Conservation (phyloP, 257 asterid genomes). For the Plantago major region DNA sequence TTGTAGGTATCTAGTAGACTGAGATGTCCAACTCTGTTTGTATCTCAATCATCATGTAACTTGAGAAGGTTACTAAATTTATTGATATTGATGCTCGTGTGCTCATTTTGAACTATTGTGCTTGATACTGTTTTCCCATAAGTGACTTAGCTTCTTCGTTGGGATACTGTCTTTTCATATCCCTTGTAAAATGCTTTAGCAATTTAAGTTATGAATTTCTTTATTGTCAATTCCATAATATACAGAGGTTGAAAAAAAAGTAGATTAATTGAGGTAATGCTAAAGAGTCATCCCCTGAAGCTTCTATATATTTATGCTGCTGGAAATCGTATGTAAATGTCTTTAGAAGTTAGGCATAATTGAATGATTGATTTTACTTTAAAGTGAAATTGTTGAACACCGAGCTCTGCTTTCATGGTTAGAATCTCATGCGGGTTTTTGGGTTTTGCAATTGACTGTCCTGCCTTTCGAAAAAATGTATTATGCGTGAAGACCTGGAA, state of each 20-base stretch:
- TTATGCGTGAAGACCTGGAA: background rate
- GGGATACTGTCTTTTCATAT: constrained; percentile 1
- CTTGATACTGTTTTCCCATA: background rate
- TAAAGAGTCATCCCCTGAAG: too few relatives aligned
- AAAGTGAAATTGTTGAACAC: background rate
- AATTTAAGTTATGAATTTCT: background rate
- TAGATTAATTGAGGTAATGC: too few relatives aligned
- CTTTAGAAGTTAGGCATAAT: too few relatives aligned
- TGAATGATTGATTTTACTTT: background rate
- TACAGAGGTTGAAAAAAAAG: too few relatives aligned
- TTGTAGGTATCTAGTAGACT: constrained; percentile 25
- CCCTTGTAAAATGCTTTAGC: background rate
- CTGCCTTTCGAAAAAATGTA: background rate
- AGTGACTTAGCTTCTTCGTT: background rate
- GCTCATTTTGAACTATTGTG: constrained; percentile 13
- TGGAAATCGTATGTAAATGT: too few relatives aligned
- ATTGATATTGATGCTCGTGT: constrained; percentile 14
- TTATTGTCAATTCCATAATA: background rate
- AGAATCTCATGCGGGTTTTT: background rate
- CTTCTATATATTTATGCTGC: too few relatives aligned
- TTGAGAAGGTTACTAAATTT: constrained; percentile 15
- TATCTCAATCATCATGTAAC: constrained; percentile 24
- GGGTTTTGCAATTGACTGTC: background rate
- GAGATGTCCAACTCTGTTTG: constrained; percentile 1
- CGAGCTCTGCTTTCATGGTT: constrained; percentile 3